Conservation (phyloP, 306 rosid genomes). For the Begonia masoniana region DNA sequence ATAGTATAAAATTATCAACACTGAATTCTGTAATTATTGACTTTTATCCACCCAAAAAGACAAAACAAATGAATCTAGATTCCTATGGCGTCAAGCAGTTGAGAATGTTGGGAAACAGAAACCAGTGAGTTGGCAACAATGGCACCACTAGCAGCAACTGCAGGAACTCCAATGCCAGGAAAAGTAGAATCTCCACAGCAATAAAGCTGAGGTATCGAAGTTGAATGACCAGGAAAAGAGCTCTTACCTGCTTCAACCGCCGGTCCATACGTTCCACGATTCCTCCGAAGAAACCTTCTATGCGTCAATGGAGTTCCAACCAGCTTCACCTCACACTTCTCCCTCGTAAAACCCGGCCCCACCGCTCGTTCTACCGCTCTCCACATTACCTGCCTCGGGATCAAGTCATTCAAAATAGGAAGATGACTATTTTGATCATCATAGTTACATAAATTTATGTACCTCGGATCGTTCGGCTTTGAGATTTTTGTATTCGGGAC, state of each 20-base stretch:
- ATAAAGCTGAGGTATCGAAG: conserved; percentile 57
- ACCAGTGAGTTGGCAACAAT: conserved; percentile 85
- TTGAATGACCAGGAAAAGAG: conserved; percentile 66
- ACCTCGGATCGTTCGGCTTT: conserved; percentile 87
- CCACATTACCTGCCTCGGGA: conserved; percentile 52
- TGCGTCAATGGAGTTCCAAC: conserved; percentile 83
- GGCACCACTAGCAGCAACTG: conserved; percentile 97
- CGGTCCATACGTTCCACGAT: conserved; percentile 72
- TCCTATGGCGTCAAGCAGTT: conserved; percentile 87
- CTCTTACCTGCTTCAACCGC: conserved; percentile 61
- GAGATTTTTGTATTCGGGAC: conserved; percentile 67
- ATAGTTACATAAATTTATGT: not conserved
- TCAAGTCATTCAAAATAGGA: not conserved
- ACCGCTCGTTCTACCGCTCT: conserved; percentile 74
- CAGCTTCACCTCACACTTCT: conserved; percentile 78
- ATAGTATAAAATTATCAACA: too few relatives aligned
- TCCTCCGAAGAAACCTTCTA: conserved; percentile 48
- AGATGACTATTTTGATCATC: not conserved
- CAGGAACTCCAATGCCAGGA: conserved; percentile 97
- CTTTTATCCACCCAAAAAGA: not conserved
- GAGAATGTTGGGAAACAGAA: conserved; percentile 63
- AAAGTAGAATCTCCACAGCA: conserved; percentile 94
- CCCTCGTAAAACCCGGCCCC: conserved; percentile 62
- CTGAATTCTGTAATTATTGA: too few relatives aligned
- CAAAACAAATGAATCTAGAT: conserved; percentile 23